Evolutionary conservation across 305 asterid species (phyloP).

Genomic region (Euphrasia arctica): DNA sequence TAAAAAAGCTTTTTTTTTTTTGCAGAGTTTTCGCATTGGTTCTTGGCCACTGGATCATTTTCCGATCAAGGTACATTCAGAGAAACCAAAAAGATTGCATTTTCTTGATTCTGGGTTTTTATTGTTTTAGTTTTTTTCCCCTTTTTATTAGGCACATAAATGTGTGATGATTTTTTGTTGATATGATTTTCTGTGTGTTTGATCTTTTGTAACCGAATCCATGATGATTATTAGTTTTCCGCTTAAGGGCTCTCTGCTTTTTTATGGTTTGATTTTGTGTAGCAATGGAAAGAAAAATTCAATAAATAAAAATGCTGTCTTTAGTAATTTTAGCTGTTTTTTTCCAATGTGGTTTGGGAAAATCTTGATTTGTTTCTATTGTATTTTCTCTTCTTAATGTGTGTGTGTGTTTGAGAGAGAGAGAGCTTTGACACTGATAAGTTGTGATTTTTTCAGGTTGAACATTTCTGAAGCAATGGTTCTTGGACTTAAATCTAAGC

Average conservation of each 20-base stretch:
- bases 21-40: background rate
- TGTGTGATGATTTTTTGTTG: slow-evolving; percentile 30
- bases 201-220: background rate
- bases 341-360: background rate
- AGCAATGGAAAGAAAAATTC: slow-evolving; percentile 2
- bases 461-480: slow-evolving; percentile 48
- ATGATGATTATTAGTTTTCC: slow-evolving; percentile 3
- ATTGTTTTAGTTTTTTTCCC: background rate
- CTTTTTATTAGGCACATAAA: too few relatives aligned
- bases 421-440: background rate
- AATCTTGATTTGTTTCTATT: slow-evolving; percentile 18
- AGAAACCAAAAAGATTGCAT: background rate
- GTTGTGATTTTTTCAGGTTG: too few relatives aligned
- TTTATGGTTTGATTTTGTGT: background rate
- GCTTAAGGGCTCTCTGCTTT: slow-evolving; percentile 13
- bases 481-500: slow-evolving; percentile 72
- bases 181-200: slow-evolving; percentile 5
- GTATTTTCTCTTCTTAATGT: slow-evolving; percentile 17
- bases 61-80: slow-evolving; percentile 29
- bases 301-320: slow-evolving; percentile 4
- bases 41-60: slow-evolving; percentile 16
- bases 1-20: background rate
- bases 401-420: background rate
- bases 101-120: background rate
- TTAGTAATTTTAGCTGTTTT: slow-evolving; percentile 15